Conservation (phyloP, 2,329 filamentous ascomycete species). For the Cucurbitaria berberidis region DNA sequence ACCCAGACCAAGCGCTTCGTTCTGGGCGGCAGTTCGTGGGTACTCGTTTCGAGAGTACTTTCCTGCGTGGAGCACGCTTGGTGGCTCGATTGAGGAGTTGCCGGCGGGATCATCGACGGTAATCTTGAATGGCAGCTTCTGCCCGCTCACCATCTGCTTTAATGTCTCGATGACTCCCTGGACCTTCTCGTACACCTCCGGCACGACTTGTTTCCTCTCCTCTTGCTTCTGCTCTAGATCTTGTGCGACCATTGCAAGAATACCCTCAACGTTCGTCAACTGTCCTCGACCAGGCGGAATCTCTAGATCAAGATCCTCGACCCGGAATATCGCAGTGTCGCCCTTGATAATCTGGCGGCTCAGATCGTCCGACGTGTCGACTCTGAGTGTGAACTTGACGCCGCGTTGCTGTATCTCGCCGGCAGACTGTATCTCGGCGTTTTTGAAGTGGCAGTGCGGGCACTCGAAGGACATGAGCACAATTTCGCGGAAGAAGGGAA, state of each 20-base stretch:
- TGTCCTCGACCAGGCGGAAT: conserved; percentile 90
- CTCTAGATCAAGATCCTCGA: conserved; percentile 92
- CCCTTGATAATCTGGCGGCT: conserved; percentile 90
- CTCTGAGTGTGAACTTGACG: conserved; percentile 78
- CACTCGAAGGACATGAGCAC: conserved; percentile 97
- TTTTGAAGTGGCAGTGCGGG: conserved; percentile 84
- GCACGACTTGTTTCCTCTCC: conserved; percentile 76
- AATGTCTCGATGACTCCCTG: conserved; percentile 76
- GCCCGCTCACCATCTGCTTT: conserved; percentile 76
- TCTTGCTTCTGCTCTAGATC: conserved; percentile 84
- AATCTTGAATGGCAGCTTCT: conserved; percentile 85
- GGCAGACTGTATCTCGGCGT: conserved; percentile 93
- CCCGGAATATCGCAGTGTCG: conserved; percentile 81
- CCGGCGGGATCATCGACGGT: conserved; percentile 89
- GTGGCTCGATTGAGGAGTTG: conserved; percentile 95
- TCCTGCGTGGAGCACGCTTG: conserved; percentile 74
- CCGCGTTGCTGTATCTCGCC: conserved; percentile 91
- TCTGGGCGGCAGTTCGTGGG: conserved; percentile 81
- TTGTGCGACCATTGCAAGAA: conserved; percentile 77
- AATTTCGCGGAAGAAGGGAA: conserved; percentile 97
- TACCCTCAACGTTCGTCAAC: conserved; percentile 90
- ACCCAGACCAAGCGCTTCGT: conserved; percentile 80
- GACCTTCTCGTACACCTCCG: conserved; percentile 80
- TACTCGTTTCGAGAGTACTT: conserved; percentile 92
- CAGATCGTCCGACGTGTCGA: conserved; percentile 76